Evolutionary conservation across 2,329 filamentous ascomycete species (phyloP).

Genomic region (Colletotrichum nymphaeae): DNA sequence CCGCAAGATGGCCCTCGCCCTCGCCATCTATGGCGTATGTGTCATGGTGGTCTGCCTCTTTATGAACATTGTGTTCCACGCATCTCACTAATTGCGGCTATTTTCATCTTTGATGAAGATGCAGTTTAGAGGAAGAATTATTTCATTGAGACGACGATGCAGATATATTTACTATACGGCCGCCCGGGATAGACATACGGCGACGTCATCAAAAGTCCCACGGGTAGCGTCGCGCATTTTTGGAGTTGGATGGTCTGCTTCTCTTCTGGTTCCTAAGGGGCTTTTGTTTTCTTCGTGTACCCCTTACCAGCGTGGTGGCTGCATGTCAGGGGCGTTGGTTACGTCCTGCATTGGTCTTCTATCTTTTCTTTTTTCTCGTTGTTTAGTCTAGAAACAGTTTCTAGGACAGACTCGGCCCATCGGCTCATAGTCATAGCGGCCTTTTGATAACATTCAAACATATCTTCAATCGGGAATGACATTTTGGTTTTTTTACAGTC

Average conservation of each 20-base stretch:
- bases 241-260: conserved; percentile 16
- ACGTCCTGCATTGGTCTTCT: neutral
- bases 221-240: conserved; percentile 16
- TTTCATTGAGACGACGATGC: conserved; percentile 4
- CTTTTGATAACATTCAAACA: neutral
- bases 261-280: neutral
- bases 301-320: conserved; percentile 18
- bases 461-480: conserved; percentile 15
- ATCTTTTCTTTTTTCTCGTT: neutral
- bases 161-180: conserved; percentile 13
- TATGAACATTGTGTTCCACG: conserved; percentile 85
- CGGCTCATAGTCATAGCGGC: neutral
- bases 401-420: neutral
- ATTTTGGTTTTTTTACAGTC: conserved; percentile 10
- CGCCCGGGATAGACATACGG: conserved; percentile 15
- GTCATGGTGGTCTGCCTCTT: conserved; percentile 92
- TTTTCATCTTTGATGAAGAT: neutral
- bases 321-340: conserved; percentile 18
- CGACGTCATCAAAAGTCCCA: neutral
- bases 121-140: conserved; percentile 17
- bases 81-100: conserved; percentile 61
- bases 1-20: conserved; percentile 77
- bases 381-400: neutral
- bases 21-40: conserved; percentile 84
- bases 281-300: neutral